These are phyloP conservation scores for Scleroderma citrinum DNA, from an alignment of 768 basidiomycete genomes.

Conservation along the genomic window DNA sequence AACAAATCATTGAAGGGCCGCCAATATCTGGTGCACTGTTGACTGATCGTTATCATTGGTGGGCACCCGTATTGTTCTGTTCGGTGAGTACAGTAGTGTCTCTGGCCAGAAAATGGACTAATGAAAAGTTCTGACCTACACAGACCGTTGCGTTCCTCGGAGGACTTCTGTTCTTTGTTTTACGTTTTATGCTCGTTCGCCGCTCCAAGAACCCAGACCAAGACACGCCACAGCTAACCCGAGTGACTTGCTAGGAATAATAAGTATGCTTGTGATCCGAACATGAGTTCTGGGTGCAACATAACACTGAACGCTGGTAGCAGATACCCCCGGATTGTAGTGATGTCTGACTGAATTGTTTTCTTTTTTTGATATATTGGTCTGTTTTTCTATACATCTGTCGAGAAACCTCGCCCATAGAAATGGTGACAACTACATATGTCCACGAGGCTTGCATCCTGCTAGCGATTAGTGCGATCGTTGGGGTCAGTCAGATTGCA, in stretches of 20 bases:
- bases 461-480: no score
- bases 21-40: conserved; percentile 55
- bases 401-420: no score
- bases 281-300: no score
- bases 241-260: background rate
- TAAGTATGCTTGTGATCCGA: no score
- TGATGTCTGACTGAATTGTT: no score
- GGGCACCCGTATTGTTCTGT: conserved; percentile 49
- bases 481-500: no score
- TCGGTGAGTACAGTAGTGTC: conserved; percentile 24
- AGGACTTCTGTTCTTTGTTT: background rate
- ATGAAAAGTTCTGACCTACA: background rate
- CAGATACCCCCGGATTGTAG: no score
- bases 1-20: conserved; percentile 32
- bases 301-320: no score
- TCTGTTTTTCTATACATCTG: no score
- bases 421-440: no score
- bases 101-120: background rate
- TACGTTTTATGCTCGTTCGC: background rate
- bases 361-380: no score
- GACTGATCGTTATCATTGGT: conserved; percentile 46
- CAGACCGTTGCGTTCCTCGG: background rate
- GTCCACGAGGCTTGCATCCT: no score
- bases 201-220: background rate
- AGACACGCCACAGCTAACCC: background rate